Evolutionary conservation across 2,329 filamentous ascomycete genomes (phyloP).

Genomic region (Lecanicillium sp.): DNA sequence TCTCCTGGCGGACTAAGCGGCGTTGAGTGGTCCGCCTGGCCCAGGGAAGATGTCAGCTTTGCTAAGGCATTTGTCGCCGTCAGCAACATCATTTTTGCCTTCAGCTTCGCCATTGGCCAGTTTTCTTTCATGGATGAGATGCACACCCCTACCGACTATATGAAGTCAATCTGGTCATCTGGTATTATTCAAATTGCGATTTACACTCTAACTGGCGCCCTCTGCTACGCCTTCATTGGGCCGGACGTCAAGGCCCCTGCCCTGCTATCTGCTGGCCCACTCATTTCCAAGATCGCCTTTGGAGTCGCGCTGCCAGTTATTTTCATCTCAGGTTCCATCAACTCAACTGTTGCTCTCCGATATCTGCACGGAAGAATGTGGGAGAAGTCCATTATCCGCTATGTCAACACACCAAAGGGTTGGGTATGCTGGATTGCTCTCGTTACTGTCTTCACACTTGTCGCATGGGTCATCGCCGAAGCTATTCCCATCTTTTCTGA

Average conservation of each 20-base stretch:
- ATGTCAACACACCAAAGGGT: conserved; percentile 31
- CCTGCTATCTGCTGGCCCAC: conserved; percentile 48
- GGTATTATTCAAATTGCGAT: conserved; percentile 50
- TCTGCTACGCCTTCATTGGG: conserved; percentile 62
- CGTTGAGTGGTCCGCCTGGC: conserved; percentile 25
- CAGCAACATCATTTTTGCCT: conserved; percentile 59
- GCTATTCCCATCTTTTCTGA: conserved; percentile 64
- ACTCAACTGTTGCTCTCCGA: conserved; percentile 32
- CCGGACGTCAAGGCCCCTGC: conserved; percentile 52
- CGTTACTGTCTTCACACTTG: conserved; percentile 45
- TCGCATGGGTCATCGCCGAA: conserved; percentile 62
- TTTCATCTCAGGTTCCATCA: conserved; percentile 59
- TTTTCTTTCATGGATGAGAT: conserved; percentile 36
- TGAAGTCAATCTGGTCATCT: conserved; percentile 46
- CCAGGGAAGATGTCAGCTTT: conserved; percentile 31
- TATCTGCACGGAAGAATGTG: conserved; percentile 29
- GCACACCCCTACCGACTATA: conserved; percentile 29
- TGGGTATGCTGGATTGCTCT: conserved; percentile 49
- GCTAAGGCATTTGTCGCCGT: conserved; percentile 48
- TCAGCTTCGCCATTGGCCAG: conserved; percentile 37
- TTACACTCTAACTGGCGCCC: conserved; percentile 53
- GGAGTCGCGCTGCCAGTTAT: conserved; percentile 60
- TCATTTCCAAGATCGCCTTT: conserved; percentile 55
- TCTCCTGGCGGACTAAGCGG: conserved; percentile 10
- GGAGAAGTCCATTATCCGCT: conserved; percentile 26